Evolutionary conservation across 2,329 filamentous ascomycete species (phyloP), one percentile per base, ranked within the genome.

Genomic region (Aureobasidium subglaciale): DNA sequence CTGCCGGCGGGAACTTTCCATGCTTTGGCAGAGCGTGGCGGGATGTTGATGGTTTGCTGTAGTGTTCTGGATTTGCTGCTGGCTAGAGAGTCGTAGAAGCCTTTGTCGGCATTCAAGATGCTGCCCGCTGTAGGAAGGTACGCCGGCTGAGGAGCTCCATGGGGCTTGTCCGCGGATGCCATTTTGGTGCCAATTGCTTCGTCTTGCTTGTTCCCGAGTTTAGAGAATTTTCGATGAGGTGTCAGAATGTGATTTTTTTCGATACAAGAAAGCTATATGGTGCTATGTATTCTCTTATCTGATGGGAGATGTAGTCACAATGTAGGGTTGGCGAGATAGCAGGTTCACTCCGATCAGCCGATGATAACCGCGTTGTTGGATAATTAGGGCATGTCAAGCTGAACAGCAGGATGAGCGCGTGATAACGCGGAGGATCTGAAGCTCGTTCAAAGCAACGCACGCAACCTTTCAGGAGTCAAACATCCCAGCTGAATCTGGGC

Each of bases 21-120:
- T 1, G 88, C 87, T 58, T 76, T 77, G 1, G 86, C 89, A 2
- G 85, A 88, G 30, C 88, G 83, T 27, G 90, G 87, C 0, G 87
- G 85, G 25, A 93, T 74, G 2, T 79, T 80, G 61, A 67, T 65
- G 7, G 61, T 53, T 13, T 73, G 1, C 78, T 79, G 58, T 2
- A 61, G 50, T 4, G 35, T 61, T 35, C 67, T 63, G 8, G 56
- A 24, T 42, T 42, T 42, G 13, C 63, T 61, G 8, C 57, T 45
- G 35, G 62, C 62, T 27, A 68, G 55, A 24, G 54, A 56, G 52
- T 58, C 37, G 61, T 69, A 69, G 58, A 69, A 63, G 50, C 18
- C 20, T 29, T 56, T 56, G 58, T 69, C 59, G 18, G 60, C 56
- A 48, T 68, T 58, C 27, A 67, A 62, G 46, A 66, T 66, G 6